Evolutionary conservation across 306 rosid genomes (phyloP), one percentile per base, ranked within the genome.

Genomic region (Pterocarpus santalinus): DNA sequence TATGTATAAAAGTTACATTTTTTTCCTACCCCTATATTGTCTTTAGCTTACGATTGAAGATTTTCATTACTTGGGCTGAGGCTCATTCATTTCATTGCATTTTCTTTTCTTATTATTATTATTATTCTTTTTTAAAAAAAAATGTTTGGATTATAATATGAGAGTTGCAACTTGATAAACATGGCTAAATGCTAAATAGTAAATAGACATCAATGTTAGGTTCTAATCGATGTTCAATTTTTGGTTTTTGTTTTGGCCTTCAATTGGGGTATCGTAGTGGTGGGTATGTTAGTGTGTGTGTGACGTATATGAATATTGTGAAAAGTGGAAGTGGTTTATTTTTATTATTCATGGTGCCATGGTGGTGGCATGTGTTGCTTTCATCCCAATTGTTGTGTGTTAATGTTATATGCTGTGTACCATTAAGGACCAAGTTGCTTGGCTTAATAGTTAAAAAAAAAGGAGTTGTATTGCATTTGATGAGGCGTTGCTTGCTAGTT

Each of bases 381-480:
- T 88, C 90, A 65, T 69, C 71, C 69, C 44, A 56, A 72, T 71
- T 65, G 30, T 32, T 17, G 38, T 77, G 34, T 22, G 28, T 22
- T 22, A 22, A 22, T 34, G 8, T 64, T 6, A 8, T 74, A 4
- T 51, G 66, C 53, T 47, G 47, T 67, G 5, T 41, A n/a, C 41
- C 41, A 80, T 83, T 78, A 62, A 77, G 91, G 94, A 74, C 91
- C 83, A 76, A 76, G 65, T 83, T 68, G 13, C 72, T 88, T 83
- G 89, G 91, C 77, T 86, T 70, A 80, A 65, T 82, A 12, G 76
- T 58, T 72, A 17, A 12, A 36, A 46, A 36, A 46, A 85, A 87
- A 80, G 75, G 78, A 43, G 79, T 76, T 86, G 71, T 67, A 68
- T 79, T 75, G 36, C 74, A 65, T 81, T 83, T 51, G 41, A 32